Base-by-base conservation (phyloP, 2,329 filamentous ascomycete species). In the Verticillium isaacii region DNA sequence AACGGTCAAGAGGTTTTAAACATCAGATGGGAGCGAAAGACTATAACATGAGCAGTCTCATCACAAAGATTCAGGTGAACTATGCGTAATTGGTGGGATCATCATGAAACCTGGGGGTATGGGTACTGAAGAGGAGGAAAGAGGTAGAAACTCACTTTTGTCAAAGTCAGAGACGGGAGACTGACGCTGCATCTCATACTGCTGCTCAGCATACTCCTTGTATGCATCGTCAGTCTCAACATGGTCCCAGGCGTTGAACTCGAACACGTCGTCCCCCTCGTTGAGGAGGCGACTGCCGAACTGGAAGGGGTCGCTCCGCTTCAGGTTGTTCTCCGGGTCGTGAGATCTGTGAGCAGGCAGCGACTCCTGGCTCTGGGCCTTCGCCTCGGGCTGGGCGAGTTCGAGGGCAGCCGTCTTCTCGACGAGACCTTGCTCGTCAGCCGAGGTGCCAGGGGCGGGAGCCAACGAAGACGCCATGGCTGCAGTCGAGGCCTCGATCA, bases 191-290 rank as follows among this genome's bases (percentile, higher is more conserved):
- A 89, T 90, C 56, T 86, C 85, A 72, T 91, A 94, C 78, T 98
- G 95, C 71, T 88, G 78, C 76, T 93, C 87, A 64, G 93, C 89
- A 75, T 95, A 97, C 72, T 90, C 86, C 72, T 89, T 89, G 82
- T 97, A 98, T 50, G 88, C 84, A 68, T 92, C 87, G 78, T 98
- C 94, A 73, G 93, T 93, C 77, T 94, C 89, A 73, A 98, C 95
- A 74, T 99, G 94, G 74, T 99, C 95, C 95, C 95, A 99, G 41
- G 95, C 95, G 76, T 99, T 99, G 85, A 95, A 97, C 75, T 96
- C 90, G 78, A 94, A 99, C 70, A 96, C 91, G 73, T 98, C 85
- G 78, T 97, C 93, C 72, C 88, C 86, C 74, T 94, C 84, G 70
- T 90, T 87, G 59, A 99, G 86, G 71, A 85, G 91, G 63, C 94